A percentile compares a stretch with the other conserved stretches of the same genome.
phyloP scores from a whole-genome alignment of 768 basidiomycete genomes.

The Coprinopsis marcescibilis region DNA sequence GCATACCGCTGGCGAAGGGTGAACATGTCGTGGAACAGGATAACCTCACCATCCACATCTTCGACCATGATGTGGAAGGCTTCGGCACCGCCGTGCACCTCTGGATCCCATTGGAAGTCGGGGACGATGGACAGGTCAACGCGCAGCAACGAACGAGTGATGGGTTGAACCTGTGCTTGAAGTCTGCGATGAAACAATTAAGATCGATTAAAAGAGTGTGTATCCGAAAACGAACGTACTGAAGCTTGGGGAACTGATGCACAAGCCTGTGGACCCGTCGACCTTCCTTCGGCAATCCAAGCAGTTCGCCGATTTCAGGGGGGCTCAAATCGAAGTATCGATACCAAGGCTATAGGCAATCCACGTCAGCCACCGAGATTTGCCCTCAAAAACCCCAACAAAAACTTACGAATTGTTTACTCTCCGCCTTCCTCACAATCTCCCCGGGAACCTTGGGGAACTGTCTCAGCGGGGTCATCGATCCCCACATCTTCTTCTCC shows the following conservation, averaged over 20 bases:
- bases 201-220: background rate
- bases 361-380: background rate
- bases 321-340: slow-evolving; percentile 91
- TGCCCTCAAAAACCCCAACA: slow-evolving; percentile 3
- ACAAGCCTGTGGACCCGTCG: slow-evolving; percentile 88
- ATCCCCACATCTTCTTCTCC: slow-evolving; percentile 89
- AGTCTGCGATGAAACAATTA: slow-evolving; percentile 38
- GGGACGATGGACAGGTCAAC: slow-evolving; percentile 92
- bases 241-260: slow-evolving; percentile 93
- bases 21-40: slow-evolving; percentile 93
- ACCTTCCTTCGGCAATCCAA: slow-evolving; percentile 92
- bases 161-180: slow-evolving; percentile 94
- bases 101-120: slow-evolving; percentile 99
- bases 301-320: slow-evolving; percentile 91
- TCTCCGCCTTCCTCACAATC: slow-evolving; percentile 85
- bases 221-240: slow-evolving; percentile 26
- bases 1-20: slow-evolving; percentile 88
- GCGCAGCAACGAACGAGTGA: slow-evolving; percentile 87
- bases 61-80: slow-evolving; percentile 93
- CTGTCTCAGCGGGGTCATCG: slow-evolving; percentile 95
- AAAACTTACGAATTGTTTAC: slow-evolving; percentile 82
- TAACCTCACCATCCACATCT: slow-evolving; percentile 94
- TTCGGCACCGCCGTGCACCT: slow-evolving; percentile 83
- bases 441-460: slow-evolving; percentile 89
- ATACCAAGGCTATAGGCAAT: slow-evolving; percentile 71